Base-by-base conservation (phyloP, 257 asterid genomes). In the Catharanthus roseus region DNA sequence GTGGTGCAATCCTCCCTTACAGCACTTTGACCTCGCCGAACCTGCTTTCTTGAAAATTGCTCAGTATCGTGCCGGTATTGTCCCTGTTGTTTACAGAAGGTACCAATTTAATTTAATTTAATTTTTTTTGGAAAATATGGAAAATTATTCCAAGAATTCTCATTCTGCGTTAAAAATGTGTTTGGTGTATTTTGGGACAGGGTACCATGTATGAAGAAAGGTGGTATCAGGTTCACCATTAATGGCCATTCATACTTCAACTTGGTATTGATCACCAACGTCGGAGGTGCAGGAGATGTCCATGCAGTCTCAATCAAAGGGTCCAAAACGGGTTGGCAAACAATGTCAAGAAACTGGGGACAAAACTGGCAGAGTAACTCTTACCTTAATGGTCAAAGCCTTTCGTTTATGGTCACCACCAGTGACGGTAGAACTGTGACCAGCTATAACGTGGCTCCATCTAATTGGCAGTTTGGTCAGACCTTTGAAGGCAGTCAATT, bases 341-440 rank as follows among this genome's bases (percentile, higher is more conserved):
- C 77, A 19, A 77, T 82, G 86, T 73, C 85, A 1, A 80, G 87
- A 33, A 85, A 82, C 9, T 82, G 87, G 83, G 90, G 90, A 1
- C 90, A 85, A 57, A 85, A 81, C 19, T 85, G 90, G 90, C 90
- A 85, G 23, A 78, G 83, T 74, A 78, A 85, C 54, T 79, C 85
- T 5, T 45, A 73, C 73, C 86, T 85, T 55, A 83, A 85, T 45
- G 90, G 82, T 7, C 90, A 85, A 33, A 69, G 72, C 73, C 81
- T 85, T 8, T 82, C 86, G 0, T 74, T 85, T 62, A 68, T 54
- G 51, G 81, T 85, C 71, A 80, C 85, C 50, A 19, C 85, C 9
- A 78, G 87, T 72, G 87, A 85, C 50, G 84, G 87, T 5, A 78
- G 78, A 42, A 74, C 79, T 4, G 23, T 85, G 26, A 80, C 81